Evolutionary conservation across 371 early-diverging fungal species (phyloP), one percentile per base, ranked within the genome.

Genomic region (Blyttiomyces sp.): DNA sequence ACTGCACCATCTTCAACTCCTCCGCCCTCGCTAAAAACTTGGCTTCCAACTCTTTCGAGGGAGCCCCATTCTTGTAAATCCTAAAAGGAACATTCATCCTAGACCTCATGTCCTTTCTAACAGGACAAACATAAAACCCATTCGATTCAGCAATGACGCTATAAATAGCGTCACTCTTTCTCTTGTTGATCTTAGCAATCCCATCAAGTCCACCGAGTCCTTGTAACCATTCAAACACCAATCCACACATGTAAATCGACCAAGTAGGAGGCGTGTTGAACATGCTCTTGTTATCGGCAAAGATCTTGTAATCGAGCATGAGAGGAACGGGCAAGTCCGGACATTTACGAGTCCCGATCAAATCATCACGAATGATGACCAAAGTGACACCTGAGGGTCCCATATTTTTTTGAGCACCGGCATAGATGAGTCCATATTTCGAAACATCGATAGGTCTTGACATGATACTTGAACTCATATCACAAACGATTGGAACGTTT

Each of bases 391-490:
- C 98, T 13, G 95, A 89, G 9, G 74, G 75, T 0, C 98, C 98
- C 66, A 96, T 85, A 77, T 98, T 98, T 81, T 98, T 98, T 76
- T 98, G 97, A 7, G 95, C 98, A 9, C 97, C 97, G 16, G 91
- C 96, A 73, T 91, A 91, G 53, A 98, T 89, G 39, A 93, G 68
- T 21, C 87, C 96, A 70, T 84, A 94, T 57, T 87, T 83, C 46
- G 80, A 69, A 21, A 98, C 85, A 66, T 95, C 91, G 30, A 96
- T 69, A 2, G 85, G 85, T 33, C 91, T 84, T 13, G 94, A 90
- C 48, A 96, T 78, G 67, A 94, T 88, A 73, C 94, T 95, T 65
- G 93, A 92, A 45, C 89, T 89, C 87, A 96, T 93, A 75, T 98
- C 98, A 59, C 93, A 91, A 31, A 97, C 91, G 13, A 96, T 49